phyloP scores from a whole-genome alignment of 2,329 filamentous ascomycete genomes.

The Fusarium sp. region DNA sequence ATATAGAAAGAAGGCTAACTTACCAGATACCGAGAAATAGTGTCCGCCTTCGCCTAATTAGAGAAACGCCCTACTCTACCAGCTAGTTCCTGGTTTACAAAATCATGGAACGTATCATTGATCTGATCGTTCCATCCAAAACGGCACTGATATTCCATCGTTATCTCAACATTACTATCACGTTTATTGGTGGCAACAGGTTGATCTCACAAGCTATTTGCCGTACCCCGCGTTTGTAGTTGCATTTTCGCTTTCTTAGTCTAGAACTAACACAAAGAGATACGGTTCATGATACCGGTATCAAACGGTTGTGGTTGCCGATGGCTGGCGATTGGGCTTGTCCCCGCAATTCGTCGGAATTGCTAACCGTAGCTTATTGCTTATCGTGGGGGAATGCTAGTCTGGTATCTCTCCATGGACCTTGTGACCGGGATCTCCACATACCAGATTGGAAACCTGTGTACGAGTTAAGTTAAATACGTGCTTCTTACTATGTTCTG shows the following conservation, averaged over 20 bases:
- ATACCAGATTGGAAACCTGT: not conserved
- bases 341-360: conserved; percentile 16
- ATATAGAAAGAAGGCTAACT: not conserved
- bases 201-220: not conserved
- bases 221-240: conserved; percentile 13
- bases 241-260: not conserved
- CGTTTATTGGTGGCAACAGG: not conserved
- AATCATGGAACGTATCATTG: accelerated
- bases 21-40: not conserved
- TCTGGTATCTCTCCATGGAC: not conserved
- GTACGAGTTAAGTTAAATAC: not conserved
- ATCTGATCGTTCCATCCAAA: not conserved
- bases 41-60: no score
- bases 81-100: not conserved
- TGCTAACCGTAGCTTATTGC: not conserved
- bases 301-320: conserved; percentile 2
- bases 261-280: not conserved
- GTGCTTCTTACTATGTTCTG: not conserved
- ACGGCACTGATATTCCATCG: not conserved
- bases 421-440: not conserved
- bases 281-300: conserved; percentile 5
- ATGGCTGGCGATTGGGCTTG: not conserved
- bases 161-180: not conserved
- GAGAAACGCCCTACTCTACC: no score
- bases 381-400: not conserved